Percentiles rank a stretch among this genome's conserved stretches.
phyloP scores from a whole-genome alignment of 164 flowering plant species.

The Aristolochia californica region DNA sequence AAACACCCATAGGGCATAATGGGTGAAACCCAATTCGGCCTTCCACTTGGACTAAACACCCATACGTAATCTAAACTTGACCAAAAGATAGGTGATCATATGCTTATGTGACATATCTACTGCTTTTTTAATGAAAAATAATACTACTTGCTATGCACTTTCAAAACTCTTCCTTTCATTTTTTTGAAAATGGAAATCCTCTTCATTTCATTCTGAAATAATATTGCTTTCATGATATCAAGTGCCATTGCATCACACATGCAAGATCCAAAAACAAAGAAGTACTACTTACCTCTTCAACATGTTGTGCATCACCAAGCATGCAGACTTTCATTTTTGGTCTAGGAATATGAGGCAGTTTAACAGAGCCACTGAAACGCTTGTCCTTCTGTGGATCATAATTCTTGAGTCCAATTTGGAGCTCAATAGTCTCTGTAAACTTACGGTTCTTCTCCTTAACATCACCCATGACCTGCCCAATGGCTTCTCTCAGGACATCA shows the following conservation, averaged over 20 bases:
- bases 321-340: conserved; percentile 40
- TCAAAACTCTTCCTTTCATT: too few relatives aligned
- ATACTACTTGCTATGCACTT: too few relatives aligned
- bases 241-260: too few relatives aligned
- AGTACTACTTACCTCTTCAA: conserved; percentile 44
- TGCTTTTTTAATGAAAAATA: too few relatives aligned
- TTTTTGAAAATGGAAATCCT: too few relatives aligned
- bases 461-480: conserved; percentile 1
- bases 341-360: conserved; percentile 20
- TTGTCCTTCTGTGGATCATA: conserved; percentile 18
- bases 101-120: neutral
- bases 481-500: conserved; percentile 7
- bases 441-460: conserved; percentile 25
- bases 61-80: neutral
- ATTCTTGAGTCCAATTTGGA: conserved; percentile 18
- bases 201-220: too few relatives aligned
- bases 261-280: neutral
- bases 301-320: conserved; percentile 44
- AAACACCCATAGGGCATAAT: neutral
- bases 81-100: neutral
- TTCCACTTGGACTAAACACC: neutral
- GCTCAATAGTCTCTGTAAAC: conserved; percentile 29
- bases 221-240: too few relatives aligned
- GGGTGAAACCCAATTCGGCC: neutral
- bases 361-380: conserved; percentile 29